These are phyloP conservation scores for Brassica rapa DNA, from an alignment of 345 rosid species.

Conservation along the genomic window DNA sequence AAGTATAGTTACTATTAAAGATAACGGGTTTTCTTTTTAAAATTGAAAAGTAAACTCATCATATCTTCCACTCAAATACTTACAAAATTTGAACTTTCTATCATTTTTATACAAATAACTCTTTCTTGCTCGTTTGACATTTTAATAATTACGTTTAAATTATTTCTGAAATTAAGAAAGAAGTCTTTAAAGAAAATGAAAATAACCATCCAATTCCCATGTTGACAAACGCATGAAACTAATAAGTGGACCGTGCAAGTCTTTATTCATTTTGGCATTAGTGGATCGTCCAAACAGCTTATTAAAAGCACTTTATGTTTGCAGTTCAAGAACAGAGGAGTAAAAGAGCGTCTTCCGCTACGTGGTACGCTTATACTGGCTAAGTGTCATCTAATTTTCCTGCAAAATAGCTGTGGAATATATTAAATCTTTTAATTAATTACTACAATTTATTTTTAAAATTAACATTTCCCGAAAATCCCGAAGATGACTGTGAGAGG, in stretches of 20 bases:
- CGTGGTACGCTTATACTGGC: conserved; percentile 9
- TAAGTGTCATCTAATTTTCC: background rate
- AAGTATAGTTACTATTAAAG: no score
- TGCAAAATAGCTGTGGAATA: background rate
- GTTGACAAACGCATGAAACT: background rate
- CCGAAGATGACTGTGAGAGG: conserved; percentile 18
- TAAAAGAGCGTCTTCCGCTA: background rate
- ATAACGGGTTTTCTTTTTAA: background rate
- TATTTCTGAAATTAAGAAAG: background rate
- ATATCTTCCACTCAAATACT: background rate
- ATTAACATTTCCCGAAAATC: background rate
- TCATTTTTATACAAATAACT: background rate
- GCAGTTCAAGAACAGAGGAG: background rate
- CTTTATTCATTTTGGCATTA: background rate
- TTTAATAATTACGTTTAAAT: background rate
- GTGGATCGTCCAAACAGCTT: background rate
- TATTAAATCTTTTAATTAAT: background rate
- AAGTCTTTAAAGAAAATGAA: background rate
- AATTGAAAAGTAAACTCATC: background rate
- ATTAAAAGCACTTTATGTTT: background rate
- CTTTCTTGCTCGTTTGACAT: background rate
- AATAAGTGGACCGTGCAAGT: conserved; percentile 16
- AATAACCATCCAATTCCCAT: conserved; percentile 5
- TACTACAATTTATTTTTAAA: background rate
- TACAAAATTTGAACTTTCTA: background rate